A percentile compares a stretch with the other conserved stretches of the same genome.
Evolutionary conservation across 2,329 filamentous ascomycete species (phyloP).

Genomic region (Volutella citrinella): DNA sequence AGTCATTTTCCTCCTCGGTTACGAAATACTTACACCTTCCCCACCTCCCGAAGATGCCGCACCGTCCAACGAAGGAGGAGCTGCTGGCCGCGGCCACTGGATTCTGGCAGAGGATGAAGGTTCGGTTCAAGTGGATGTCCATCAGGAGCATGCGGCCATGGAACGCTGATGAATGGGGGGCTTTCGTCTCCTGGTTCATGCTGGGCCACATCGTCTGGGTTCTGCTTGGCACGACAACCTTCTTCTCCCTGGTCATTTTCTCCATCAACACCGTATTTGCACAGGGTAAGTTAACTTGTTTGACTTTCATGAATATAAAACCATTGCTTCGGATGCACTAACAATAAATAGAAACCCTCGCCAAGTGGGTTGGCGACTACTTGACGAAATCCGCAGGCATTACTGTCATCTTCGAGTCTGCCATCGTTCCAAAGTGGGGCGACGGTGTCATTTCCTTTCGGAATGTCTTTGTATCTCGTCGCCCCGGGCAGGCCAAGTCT

Average conservation of each 20-base stretch:
- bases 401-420: conserved; percentile 94
- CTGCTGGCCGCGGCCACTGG: conserved; percentile 86
- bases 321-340: background rate
- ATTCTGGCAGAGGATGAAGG: conserved; percentile 85
- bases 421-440: conserved; percentile 94
- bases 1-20: conserved; percentile 49
- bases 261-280: conserved; percentile 95
- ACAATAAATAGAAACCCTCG: conserved; percentile 71
- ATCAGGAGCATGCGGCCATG: conserved; percentile 92
- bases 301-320: too few relatives aligned
- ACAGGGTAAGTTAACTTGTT: conserved; percentile 75
- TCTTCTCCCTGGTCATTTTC: conserved; percentile 88
- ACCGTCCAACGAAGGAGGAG: conserved; percentile 91
- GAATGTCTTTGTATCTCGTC: conserved; percentile 91
- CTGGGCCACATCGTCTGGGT: conserved; percentile 94
- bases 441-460: conserved; percentile 94
- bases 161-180: conserved; percentile 94
- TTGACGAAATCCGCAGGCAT: conserved; percentile 90
- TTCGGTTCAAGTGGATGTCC: conserved; percentile 96
- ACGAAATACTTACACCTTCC: conserved; percentile 59
- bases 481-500: conserved; percentile 77
- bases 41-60: conserved; percentile 66
- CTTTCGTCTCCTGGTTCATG: conserved; percentile 90
- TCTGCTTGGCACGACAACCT: conserved; percentile 94
- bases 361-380: conserved; percentile 92